phyloP scores from a whole-genome alignment of 2,329 filamentous ascomycete species.

The Colletotrichum gloeosporioides region DNA sequence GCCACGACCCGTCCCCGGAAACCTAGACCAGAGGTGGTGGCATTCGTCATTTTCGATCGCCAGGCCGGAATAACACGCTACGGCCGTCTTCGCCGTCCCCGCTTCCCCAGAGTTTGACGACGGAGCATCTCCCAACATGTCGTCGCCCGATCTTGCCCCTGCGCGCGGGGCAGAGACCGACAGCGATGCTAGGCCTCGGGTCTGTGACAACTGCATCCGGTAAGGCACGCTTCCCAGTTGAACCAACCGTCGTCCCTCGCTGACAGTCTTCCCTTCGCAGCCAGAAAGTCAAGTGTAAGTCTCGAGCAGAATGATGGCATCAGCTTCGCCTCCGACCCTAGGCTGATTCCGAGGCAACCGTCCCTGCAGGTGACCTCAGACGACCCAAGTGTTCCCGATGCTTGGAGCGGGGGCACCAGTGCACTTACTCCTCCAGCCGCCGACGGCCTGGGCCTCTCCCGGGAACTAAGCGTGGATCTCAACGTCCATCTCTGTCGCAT shows the following conservation, averaged over 20 bases:
- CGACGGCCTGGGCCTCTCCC: slow-evolving; percentile 14
- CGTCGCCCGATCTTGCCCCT: neutral
- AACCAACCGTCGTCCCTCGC: neutral
- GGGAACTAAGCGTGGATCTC: neutral
- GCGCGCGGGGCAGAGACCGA: neutral
- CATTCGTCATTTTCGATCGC: neutral
- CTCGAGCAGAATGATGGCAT: neutral
- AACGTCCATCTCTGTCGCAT: neutral
- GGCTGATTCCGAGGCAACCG: neutral
- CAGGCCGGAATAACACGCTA: neutral
- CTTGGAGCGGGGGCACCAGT: neutral
- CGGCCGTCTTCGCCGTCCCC: neutral
- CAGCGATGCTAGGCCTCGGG: neutral
- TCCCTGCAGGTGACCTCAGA: neutral
- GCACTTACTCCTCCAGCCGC: slow-evolving; percentile 15
- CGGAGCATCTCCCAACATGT: neutral
- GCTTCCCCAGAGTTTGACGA: neutral
- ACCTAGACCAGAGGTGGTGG: neutral
- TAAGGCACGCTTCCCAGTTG: neutral
- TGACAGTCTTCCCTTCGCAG: neutral
- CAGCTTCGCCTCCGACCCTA: neutral
- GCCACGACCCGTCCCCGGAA: neutral
- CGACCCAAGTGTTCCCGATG: neutral
- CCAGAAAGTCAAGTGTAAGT: neutral
- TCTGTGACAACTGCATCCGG: neutral